These are phyloP conservation scores for Paramecium primaurelia DNA, from an alignment of 73 alveolate species.

Conservation along the genomic window DNA sequence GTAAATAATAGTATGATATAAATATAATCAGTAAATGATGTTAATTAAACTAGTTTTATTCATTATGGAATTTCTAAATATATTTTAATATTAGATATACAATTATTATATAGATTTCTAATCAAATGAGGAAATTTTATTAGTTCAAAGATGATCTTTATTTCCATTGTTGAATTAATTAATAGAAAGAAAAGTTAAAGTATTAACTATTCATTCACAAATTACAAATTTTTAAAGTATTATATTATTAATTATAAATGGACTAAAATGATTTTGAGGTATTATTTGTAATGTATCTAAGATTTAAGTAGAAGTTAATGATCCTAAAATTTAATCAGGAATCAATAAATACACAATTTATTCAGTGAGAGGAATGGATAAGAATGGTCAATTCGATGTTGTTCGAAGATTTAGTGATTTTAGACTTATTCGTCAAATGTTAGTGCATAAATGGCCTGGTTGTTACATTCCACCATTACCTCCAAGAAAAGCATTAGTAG, in stretches of 20 bases:
- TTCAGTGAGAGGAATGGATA: constrained; percentile 72
- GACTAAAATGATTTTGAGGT: constrained; percentile 9
- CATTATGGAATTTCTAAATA: no score
- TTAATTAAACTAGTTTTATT: no score
- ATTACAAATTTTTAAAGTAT: background rate
- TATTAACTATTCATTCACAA: no score
- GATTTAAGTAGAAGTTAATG: background rate
- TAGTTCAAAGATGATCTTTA: no score
- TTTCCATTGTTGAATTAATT: no score
- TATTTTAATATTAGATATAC: no score
- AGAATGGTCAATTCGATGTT: constrained; percentile 72
- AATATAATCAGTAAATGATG: no score
- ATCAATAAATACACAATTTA: constrained; percentile 56
- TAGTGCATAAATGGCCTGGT: constrained; percentile 77
- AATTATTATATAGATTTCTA: no score
- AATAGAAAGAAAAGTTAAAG: background rate
- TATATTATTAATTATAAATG: background rate
- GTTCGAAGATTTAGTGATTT: constrained; percentile 81
- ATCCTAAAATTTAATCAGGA: constrained; percentile 36
- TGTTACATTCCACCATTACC: constrained; percentile 85
- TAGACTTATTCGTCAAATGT: constrained; percentile 57
- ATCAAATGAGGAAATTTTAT: no score
- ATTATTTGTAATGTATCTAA: background rate
- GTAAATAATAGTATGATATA: no score
- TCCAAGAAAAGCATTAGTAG: background rate